phyloP scores from a whole-genome alignment of 202 grass and related monocot species.

The Bolboschoenoplectus hybrid region DNA sequence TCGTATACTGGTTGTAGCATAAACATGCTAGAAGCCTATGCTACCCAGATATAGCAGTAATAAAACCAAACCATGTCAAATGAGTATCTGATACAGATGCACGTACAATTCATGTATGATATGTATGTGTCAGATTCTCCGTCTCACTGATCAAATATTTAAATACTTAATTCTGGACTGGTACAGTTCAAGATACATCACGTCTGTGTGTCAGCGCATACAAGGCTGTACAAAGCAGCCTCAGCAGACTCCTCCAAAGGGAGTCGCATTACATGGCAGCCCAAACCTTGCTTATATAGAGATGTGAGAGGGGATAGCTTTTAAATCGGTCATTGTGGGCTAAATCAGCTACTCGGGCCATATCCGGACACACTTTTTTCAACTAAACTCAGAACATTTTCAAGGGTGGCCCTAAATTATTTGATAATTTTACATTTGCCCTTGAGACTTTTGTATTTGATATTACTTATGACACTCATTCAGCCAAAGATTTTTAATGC shows the following conservation, averaged over 20 bases:
- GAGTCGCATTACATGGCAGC: not conserved
- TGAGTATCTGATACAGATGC: not conserved
- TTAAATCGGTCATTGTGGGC: not conserved
- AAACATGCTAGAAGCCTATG: conserved; percentile 13
- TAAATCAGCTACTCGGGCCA: not conserved
- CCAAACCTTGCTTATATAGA: not conserved
- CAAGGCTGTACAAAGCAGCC: not conserved
- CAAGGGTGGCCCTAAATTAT: not conserved
- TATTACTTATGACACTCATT: not conserved
- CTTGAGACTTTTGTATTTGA: not conserved
- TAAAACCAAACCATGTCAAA: not conserved
- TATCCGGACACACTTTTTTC: not conserved
- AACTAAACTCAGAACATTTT: not conserved
- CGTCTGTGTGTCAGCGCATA: not conserved
- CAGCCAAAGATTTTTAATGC: not conserved
- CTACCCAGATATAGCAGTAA: not conserved
- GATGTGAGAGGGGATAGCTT: not conserved
- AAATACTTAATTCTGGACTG: not conserved
- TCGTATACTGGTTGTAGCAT: conserved; percentile 13
- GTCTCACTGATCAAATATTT: conserved; percentile 2
- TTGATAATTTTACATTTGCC: not conserved
- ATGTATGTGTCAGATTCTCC: not conserved
- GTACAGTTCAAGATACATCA: not conserved
- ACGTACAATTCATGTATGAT: not conserved
- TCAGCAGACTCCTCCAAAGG: not conserved